These are phyloP conservation scores for Knoxdaviesia capensis DNA, from an alignment of 2,329 filamentous ascomycete genomes.

Conservation along the genomic window DNA sequence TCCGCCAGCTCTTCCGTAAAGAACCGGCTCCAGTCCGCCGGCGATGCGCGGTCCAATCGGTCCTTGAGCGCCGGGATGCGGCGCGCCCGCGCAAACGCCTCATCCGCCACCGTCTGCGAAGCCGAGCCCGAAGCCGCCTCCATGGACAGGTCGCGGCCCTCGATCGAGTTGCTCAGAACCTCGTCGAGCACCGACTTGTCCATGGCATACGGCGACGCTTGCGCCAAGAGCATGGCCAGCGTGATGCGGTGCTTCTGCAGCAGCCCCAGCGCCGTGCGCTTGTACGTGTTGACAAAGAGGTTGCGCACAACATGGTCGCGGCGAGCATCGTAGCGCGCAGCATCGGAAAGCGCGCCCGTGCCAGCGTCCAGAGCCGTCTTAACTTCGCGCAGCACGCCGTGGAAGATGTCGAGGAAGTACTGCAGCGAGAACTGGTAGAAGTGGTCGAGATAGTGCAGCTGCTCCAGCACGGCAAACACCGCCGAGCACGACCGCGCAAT, in stretches of 20 bases:
- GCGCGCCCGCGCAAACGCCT: slow-evolving; percentile 46
- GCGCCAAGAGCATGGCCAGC: slow-evolving; percentile 81
- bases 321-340: slow-evolving; percentile 57
- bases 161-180: slow-evolving; percentile 59
- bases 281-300: slow-evolving; percentile 79
- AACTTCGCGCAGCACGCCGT: slow-evolving; percentile 51
- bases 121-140: slow-evolving; percentile 23
- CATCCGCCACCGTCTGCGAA: slow-evolving; percentile 24
- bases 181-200: slow-evolving; percentile 75
- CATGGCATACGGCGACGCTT: slow-evolving; percentile 92
- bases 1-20: slow-evolving; percentile 73
- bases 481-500: slow-evolving; percentile 92
- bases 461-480: slow-evolving; percentile 90
- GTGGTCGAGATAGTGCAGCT: slow-evolving; percentile 94
- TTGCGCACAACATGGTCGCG: slow-evolving; percentile 82
- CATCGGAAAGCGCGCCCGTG: slow-evolving; percentile 51
- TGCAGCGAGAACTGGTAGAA: slow-evolving; percentile 99
- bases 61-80: slow-evolving; percentile 57
- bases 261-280: slow-evolving; percentile 79
- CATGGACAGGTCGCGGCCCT: slow-evolving; percentile 62
- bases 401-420: slow-evolving; percentile 96
- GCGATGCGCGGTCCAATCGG: slow-evolving; percentile 39
- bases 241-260: slow-evolving; percentile 90
- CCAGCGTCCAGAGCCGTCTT: slow-evolving; percentile 12
- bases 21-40: slow-evolving; percentile 61